Evolutionary conservation across 257 asterid species (phyloP).

Genomic region (Striga asiatica): DNA sequence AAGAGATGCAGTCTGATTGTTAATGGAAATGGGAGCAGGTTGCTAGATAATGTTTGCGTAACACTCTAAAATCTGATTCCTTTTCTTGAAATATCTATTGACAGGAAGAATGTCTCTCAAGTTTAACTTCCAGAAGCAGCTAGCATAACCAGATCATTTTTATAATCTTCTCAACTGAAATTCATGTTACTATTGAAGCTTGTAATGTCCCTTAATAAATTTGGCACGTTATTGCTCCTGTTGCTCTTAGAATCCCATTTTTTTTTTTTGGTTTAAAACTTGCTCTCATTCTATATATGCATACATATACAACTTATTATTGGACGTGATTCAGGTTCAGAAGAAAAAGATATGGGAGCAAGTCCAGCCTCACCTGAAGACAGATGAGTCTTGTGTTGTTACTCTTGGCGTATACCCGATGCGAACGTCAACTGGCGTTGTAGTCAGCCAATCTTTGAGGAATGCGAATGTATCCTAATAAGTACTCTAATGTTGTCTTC

Average conservation of each 20-base stretch:
- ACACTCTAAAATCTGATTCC: too few species aligned
- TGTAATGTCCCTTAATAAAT: too few species aligned
- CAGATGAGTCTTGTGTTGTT: slow-evolving; percentile 51
- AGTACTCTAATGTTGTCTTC: not conserved
- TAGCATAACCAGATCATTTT: not conserved
- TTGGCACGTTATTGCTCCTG: not conserved
- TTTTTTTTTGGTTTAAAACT: not conserved
- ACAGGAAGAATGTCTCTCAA: not conserved
- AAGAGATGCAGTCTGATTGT: not conserved
- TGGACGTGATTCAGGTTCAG: slow-evolving; percentile 44
- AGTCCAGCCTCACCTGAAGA: slow-evolving; percentile 74
- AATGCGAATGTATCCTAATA: slow-evolving; percentile 62
- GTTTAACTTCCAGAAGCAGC: not conserved
- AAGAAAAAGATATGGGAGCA: slow-evolving; percentile 92
- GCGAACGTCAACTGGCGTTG: slow-evolving; percentile 58
- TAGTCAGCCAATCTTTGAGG: slow-evolving; percentile 44
- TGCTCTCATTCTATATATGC: not conserved
- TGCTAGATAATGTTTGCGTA: not conserved
- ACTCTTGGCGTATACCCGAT: slow-evolving; percentile 41
- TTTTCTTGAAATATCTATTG: not conserved
- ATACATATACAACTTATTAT: not conserved
- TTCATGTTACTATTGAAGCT: too few species aligned
- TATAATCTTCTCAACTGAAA: not conserved
- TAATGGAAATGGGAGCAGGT: not conserved
- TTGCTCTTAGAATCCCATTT: not conserved